Percentiles rank a stretch among this genome's conserved stretches.
Evolutionary conservation across 2,329 filamentous ascomycete species (phyloP).

Genomic region (Talaromyces sp.): DNA sequence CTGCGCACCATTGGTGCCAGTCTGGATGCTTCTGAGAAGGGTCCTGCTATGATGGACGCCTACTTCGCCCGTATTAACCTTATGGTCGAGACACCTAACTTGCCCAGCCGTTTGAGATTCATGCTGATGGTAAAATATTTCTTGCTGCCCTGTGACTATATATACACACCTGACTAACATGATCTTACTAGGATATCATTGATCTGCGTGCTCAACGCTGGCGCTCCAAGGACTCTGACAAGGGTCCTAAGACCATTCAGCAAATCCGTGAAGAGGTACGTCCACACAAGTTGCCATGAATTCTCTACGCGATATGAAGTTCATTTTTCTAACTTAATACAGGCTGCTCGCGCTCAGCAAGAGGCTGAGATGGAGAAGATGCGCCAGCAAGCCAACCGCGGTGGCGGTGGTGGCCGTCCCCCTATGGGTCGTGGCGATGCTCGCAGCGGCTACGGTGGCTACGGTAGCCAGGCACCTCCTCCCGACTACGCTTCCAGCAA

Average conservation of each 20-base stretch:
- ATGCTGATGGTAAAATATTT: conserved; percentile 73
- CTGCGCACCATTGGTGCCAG: conserved; percentile 88
- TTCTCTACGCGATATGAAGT: conserved; percentile 3
- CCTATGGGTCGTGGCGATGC: conserved; percentile 82
- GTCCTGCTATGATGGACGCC: conserved; percentile 81
- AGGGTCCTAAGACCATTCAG: conserved; percentile 94
- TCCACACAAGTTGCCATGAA: conserved; percentile 1
- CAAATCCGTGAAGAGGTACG: conserved; percentile 81
- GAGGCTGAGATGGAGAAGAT: conserved; percentile 71
- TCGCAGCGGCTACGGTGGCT: conserved; percentile 69
- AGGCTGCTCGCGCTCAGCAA: conserved; percentile 75
- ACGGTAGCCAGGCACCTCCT: conserved; percentile 68
- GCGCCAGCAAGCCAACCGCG: conserved; percentile 56
- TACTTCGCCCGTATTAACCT: conserved; percentile 89
- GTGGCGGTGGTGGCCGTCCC: conserved; percentile 69
- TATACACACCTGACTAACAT: conserved; percentile 8
- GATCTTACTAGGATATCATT: conserved; percentile 65
- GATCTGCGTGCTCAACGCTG: conserved; percentile 79
- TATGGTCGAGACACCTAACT: conserved; percentile 76
- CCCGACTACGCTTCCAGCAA: conserved; percentile 73
- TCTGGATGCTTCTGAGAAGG: conserved; percentile 81
- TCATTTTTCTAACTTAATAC: conserved; percentile 10
- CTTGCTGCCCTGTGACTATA: background rate
- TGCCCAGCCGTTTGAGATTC: conserved; percentile 87
- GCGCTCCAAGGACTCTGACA: conserved; percentile 85